Conservation (phyloP, 2,329 filamentous ascomycete species). For the Cadophora sp. region DNA sequence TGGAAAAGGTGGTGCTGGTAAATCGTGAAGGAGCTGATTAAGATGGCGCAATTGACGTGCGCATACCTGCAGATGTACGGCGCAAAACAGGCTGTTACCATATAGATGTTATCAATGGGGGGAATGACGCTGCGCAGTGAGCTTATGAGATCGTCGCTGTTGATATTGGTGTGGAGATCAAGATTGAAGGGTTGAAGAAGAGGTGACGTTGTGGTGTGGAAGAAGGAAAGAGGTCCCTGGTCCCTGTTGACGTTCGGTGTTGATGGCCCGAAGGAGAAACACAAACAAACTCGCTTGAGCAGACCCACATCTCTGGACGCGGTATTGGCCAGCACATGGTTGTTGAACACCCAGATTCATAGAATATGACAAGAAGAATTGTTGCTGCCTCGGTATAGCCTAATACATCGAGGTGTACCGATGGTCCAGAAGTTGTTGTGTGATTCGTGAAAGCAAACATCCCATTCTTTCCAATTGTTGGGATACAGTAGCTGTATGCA, state of each 20-base stretch:
- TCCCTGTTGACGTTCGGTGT: not conserved
- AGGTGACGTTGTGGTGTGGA: not conserved
- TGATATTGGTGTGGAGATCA: not conserved
- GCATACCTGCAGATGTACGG: not conserved
- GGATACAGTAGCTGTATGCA: too few species aligned
- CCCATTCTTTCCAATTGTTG: too few species aligned
- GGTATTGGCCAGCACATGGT: not conserved
- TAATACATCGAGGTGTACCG: too few species aligned
- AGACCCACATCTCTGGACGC: not conserved
- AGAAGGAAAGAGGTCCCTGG: not conserved
- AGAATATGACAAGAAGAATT: not conserved
- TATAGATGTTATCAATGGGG: not conserved
- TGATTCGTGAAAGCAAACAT: too few species aligned
- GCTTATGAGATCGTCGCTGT: not conserved
- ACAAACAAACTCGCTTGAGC: conserved; percentile 12
- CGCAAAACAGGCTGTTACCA: not conserved
- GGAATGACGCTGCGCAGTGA: not conserved
- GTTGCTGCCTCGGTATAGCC: too few species aligned
- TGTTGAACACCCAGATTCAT: not conserved
- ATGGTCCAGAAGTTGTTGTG: too few species aligned
- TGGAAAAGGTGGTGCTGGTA: not conserved
- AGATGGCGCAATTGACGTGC: not conserved
- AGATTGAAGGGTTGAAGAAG: not conserved
- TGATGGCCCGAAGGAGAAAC: not conserved
- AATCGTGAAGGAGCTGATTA: not conserved